Evolutionary conservation across 2,329 filamentous ascomycete genomes (phyloP), one percentile per base, ranked within the genome.

Genomic region (Daldinia sp.): DNA sequence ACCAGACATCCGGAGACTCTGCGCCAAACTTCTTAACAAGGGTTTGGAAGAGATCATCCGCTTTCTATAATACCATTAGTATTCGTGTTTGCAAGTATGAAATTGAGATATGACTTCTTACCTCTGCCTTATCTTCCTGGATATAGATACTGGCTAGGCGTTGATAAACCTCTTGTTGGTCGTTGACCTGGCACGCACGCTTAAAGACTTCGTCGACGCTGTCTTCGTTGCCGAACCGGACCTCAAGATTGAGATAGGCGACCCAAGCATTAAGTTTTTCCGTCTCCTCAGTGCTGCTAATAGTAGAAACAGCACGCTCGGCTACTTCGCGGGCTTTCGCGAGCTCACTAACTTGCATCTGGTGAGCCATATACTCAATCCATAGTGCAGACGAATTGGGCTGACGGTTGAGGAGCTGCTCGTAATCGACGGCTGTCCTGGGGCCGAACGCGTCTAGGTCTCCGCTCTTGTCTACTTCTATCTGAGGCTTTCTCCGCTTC

Each of bases 301-400:
- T 98, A 13, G 91, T 96, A 74, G 90, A 89, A 67, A 98, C 86
- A 15, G 95, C 95, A 64, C 95, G 90, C 78, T 97, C 91, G 1
- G 93, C 94, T 61, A 97, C 90, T 68, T 94, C 91, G 49, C 94
- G 88, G 10, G 95, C 94, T 78, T 93, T 95, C 64, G 90, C 87
- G 17, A 96, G 83, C 78, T 99, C 95, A 74, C 92, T 92, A 53
- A 96, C 86, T 74, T 96, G 90, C 77, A 97, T 89, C 78, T 98
- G 93, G 85, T 96, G 96, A n/a, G 94, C 93, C 93, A 99, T 98
- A 80, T 99, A 99, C 68, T 92, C 87, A 56, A 97, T 92, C 95
- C 95, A 99, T 25, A 98, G 85, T 64, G 90, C 83, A 0, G 94
- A 96, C n/a, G 92, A 94, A 79, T 98, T 93, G 2, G 95, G 93